Base-by-base conservation (phyloP, 306 rosid species). In the Malus sylvestris region DNA sequence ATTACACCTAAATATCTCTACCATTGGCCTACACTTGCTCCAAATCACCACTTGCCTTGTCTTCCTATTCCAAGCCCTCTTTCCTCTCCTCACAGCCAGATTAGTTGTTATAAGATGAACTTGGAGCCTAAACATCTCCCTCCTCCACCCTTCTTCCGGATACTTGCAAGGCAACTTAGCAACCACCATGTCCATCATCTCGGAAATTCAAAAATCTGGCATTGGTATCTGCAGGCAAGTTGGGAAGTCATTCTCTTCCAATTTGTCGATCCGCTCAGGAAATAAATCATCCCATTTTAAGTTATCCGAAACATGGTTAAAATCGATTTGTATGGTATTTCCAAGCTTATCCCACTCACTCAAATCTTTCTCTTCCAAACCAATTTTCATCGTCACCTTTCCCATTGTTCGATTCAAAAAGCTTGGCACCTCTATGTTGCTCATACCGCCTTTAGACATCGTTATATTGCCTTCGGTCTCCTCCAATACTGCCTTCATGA, bases 261-360 rank as follows among this genome's bases (percentile, higher is more conserved):
- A 97, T 62, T 95, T 96, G 18, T 95, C 98, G 22, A 95, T 86
- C 97, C 97, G 90, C 78, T 92, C 97, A 0, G 99, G 98, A 71
- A 88, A 90, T 67, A 95, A 78, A 22, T 90, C 93, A 18, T 91
- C 88, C 99, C 99, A 95, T 51, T 95, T 88, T 85, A 95, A 90
- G 46, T 67, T 32, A 53, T 87, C 63, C 1, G 97, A 86, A 10
- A 88, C 97, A 67, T 42, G 85, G 30, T 95, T 89, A 14, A 92
- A 92, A 13, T 72, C 10, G 49, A 94, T 7, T 0, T 67, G 68
- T 20, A 68, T 71, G 58, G 72, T 70, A 62, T 82, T 72, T 45
- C 91, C 89, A 29, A 73, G 38, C 1, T 8, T 10, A 61, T 27
- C 82, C 97, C 97, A 92, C 74, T 88, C 90, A 22, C 82, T 82